Base-by-base conservation (phyloP, 2,329 filamentous ascomycete species). In the Emericellopsis atlantica region DNA sequence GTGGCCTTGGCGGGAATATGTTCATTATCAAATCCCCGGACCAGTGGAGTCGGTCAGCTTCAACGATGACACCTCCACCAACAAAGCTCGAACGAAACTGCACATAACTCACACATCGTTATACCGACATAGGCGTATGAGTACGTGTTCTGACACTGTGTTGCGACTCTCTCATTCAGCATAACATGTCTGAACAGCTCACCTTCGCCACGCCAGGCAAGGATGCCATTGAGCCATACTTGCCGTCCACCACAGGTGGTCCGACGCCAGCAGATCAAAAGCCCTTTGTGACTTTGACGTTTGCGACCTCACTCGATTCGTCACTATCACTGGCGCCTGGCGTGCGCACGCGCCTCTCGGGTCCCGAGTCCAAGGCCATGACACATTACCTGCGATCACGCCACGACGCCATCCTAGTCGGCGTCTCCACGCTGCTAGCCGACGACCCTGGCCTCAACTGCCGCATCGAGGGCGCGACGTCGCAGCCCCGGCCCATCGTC, bases 391-490 rank as follows among this genome's bases (percentile, higher is more conserved):
- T 96, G 23, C 84, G 90, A 51, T 80, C 81, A 11, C 74, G 72
- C 14, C 88, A 96, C 61, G 78, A 84, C 46, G 87, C 85, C 32
- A 94, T 95, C 49, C 70, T 93, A 21, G 69, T 96, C 26, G 90
- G 90, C 18, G 85, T 82, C 5, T 83, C 83, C 3, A 96, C 90
- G 1, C 84, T 87, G 7, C 66, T 86, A 22, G 82, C 85, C 16
- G 90, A 96, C 57, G 76, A 95, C 54, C 90, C 90, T 3, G 79
- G 78, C 3, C 66, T 96, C 40, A 95, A 94, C 57, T 92, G 84
- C 55, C 79, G 89, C 15, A 70, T 89, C 36, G 69, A 69, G 23
- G 74, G 74, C 26, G 72, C 70, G 3, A 65, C 12, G n/a, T 52
- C 48, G 46, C 87, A 95, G 54, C 89, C 90, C 7, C 72, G 82